Percentiles rank a stretch among this genome's conserved stretches.
phyloP scores from a whole-genome alignment of 2,329 filamentous ascomycete genomes.

The Drechslerella dactyloides region DNA sequence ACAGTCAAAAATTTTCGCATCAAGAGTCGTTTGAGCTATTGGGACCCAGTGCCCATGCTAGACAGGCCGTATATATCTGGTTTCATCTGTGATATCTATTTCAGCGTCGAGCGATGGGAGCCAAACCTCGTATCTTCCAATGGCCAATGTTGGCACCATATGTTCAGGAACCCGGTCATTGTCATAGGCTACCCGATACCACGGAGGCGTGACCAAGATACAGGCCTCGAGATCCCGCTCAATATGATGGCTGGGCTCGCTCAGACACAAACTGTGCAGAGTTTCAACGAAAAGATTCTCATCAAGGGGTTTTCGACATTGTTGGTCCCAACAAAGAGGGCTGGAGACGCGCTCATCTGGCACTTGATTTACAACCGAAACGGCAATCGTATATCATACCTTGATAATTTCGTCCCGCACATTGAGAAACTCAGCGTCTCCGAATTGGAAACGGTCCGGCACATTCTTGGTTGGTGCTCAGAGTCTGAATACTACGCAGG shows the following conservation, averaged over 20 bases:
- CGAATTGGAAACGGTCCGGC: slow-evolving; percentile 12
- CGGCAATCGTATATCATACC: slow-evolving; percentile 32
- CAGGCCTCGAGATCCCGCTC: slow-evolving; percentile 53
- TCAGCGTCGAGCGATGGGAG: slow-evolving; percentile 17
- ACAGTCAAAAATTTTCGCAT: background rate
- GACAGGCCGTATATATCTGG: background rate
- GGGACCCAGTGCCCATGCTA: too few species aligned
- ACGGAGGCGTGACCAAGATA: slow-evolving; percentile 4
- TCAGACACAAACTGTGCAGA: slow-evolving; percentile 9
- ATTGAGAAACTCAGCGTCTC: slow-evolving; percentile 4
- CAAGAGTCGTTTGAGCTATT: too few species aligned
- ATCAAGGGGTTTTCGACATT: slow-evolving; percentile 53
- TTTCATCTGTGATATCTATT: slow-evolving; percentile 26
- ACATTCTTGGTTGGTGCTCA: slow-evolving; percentile 50
- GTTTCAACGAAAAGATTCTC: slow-evolving; percentile 47
- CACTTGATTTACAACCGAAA: slow-evolving; percentile 51
- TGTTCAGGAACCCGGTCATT: slow-evolving; percentile 47
- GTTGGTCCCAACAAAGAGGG: slow-evolving; percentile 37
- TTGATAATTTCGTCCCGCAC: slow-evolving; percentile 15
- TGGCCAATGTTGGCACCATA: slow-evolving; percentile 35
- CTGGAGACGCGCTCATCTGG: slow-evolving; percentile 49
- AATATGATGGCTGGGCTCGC: slow-evolving; percentile 53
- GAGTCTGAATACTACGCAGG: slow-evolving; percentile 37
- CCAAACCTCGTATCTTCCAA: background rate
- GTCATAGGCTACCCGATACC: slow-evolving; percentile 49